Evolutionary conservation across 2,329 filamentous ascomycete genomes (phyloP).

Genomic region (Tricladium varicosporioides): DNA sequence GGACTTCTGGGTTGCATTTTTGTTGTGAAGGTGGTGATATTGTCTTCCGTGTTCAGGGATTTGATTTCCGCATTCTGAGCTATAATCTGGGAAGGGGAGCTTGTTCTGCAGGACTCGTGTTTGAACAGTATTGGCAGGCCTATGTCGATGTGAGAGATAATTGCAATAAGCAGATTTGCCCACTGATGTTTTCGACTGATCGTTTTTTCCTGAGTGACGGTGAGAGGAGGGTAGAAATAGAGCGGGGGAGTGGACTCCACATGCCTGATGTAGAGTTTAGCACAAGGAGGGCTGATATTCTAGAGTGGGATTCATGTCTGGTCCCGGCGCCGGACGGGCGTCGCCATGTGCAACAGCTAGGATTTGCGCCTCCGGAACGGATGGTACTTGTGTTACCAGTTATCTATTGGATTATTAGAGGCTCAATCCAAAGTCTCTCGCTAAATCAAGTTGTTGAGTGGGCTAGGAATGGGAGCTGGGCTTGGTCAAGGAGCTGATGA

Average conservation of each 20-base stretch:
- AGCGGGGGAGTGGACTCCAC: background rate
- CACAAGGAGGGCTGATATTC: background rate
- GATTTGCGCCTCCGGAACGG: too few relatives aligned
- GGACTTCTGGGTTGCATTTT: background rate
- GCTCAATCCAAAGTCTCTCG: too few relatives aligned
- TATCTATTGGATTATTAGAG: too few relatives aligned
- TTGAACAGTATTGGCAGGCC: conserved; percentile 12
- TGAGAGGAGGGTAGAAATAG: background rate
- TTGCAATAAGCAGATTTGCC: background rate
- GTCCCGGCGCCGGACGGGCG: background rate
- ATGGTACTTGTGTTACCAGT: too few relatives aligned
- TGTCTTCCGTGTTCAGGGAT: conserved; percentile 9
- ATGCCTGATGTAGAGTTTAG: background rate
- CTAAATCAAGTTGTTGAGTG: too few relatives aligned
- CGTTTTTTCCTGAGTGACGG: background rate
- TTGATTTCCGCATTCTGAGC: conserved; percentile 7
- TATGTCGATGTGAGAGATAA: conserved; percentile 3
- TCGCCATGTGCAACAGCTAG: too few relatives aligned
- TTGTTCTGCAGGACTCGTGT: conserved; percentile 10
- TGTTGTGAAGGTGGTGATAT: conserved; percentile 8
- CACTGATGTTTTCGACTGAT: conserved; percentile 1
- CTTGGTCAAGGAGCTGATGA: too few relatives aligned
- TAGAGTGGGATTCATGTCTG: background rate
- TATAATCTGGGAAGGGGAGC: conserved; percentile 1
- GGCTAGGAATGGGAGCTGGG: too few relatives aligned